Percentiles rank a stretch among this genome's conserved stretches.
Conservation (phyloP, 2,329 filamentous ascomycete species). For the Fusarium pseudoanthophilum region DNA sequence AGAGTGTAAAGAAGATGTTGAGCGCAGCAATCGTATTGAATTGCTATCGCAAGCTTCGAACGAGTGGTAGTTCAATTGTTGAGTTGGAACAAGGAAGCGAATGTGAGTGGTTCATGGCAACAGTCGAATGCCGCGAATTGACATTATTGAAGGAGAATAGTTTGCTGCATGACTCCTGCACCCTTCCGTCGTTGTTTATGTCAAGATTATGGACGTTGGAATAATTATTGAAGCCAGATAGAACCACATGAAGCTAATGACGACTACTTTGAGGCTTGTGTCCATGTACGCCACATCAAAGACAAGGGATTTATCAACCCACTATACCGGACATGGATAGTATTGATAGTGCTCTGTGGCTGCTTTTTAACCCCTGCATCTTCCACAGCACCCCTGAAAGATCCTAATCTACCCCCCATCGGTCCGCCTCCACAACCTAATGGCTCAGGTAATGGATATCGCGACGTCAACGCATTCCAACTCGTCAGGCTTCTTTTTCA, state of each 20-base stretch:
- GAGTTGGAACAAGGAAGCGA: background rate
- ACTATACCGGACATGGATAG: conserved; percentile 20
- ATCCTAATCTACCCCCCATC: conserved; percentile 9
- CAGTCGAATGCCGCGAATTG: conserved; percentile 6
- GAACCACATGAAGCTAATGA: conserved; percentile 26
- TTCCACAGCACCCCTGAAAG: conserved; percentile 36
- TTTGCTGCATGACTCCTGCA: conserved; percentile 9
- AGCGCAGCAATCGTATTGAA: background rate
- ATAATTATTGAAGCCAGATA: conserved; percentile 22
- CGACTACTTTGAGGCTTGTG: conserved; percentile 25
- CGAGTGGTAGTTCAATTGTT: background rate
- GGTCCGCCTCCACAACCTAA: conserved; percentile 25
- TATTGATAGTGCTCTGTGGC: conserved; percentile 12
- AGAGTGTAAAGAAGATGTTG: background rate
- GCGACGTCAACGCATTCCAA: conserved; percentile 38
- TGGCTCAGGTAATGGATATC: conserved; percentile 17
- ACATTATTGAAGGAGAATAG: background rate
- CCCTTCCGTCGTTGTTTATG: background rate
- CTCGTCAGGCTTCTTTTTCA: conserved; percentile 9
- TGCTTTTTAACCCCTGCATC: conserved; percentile 33
- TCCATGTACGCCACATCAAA: conserved; percentile 10
- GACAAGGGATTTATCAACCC: background rate
- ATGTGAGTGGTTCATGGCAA: conserved; percentile 5
- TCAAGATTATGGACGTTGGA: background rate
- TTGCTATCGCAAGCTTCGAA: conserved; percentile 9